Evolutionary conservation across 495 filamentous ascomycete species (phyloP).

Genomic region (Cercophora sp.): DNA sequence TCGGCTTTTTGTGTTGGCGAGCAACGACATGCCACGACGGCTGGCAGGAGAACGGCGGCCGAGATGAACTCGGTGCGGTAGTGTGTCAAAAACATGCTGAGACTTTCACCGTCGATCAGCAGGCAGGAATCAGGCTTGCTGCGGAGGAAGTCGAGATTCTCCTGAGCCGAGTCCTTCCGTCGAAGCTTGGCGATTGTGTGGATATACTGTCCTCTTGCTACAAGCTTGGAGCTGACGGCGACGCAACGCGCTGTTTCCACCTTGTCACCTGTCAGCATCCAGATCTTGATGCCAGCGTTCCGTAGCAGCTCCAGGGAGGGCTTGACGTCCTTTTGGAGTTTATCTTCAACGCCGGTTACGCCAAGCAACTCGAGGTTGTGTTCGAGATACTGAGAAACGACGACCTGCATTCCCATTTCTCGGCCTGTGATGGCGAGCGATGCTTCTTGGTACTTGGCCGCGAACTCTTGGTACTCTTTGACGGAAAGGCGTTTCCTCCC

Average conservation of each 20-base stretch:
- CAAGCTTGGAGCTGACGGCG: conserved; percentile 88
- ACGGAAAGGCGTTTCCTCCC: conserved; percentile 75
- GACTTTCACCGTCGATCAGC: conserved; percentile 89
- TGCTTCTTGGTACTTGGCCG: conserved; percentile 68
- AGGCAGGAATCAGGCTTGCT: conserved; percentile 84
- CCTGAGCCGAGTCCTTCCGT: conserved; percentile 72
- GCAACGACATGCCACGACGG: conserved; percentile 94
- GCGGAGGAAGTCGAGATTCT: conserved; percentile 81
- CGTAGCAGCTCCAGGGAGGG: conserved; percentile 89
- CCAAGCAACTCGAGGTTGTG: conserved; percentile 85
- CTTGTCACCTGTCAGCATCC: conserved; percentile 99
- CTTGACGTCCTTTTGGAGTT: conserved; percentile 91
- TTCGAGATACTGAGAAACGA: conserved; percentile 79
- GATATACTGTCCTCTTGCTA: conserved; percentile 92
- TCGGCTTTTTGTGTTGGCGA: conserved; percentile 97
- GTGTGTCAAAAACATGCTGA: conserved; percentile 75
- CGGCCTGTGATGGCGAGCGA: conserved; percentile 73
- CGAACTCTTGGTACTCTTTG: conserved; percentile 77
- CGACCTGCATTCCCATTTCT: conserved; percentile 73
- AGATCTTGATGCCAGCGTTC: conserved; percentile 98
- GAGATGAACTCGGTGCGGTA: conserved; percentile 83
- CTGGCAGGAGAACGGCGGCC: conserved; percentile 79
- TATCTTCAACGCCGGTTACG: conserved; percentile 97
- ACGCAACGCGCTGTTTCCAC: conserved; percentile 97
- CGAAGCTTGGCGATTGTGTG: conserved; percentile 85